Conservation (phyloP, 306 rosid genomes). For the Vachellia collinsii region DNA sequence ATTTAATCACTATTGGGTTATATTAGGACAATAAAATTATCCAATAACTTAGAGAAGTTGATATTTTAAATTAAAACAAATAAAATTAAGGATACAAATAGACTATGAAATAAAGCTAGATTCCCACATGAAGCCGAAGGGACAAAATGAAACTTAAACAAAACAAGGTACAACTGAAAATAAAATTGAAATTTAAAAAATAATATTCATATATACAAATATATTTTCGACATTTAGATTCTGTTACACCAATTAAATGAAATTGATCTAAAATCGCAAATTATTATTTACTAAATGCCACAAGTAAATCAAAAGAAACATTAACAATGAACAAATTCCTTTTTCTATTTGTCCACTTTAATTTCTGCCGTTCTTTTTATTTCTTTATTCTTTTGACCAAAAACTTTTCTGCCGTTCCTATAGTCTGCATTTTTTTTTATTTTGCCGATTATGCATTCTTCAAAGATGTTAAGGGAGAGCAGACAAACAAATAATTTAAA, state of each 20-base stretch:
- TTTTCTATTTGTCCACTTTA: not conserved
- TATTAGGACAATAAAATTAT: no score
- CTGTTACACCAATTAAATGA: no score
- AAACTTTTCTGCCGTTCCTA: not conserved
- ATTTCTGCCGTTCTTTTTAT: not conserved
- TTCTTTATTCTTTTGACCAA: not conserved
- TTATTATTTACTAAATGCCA: not conserved
- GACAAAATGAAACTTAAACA: not conserved
- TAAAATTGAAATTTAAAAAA: not conserved
- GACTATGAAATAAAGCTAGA: no score
- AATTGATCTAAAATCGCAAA: not conserved
- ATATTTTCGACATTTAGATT: not conserved
- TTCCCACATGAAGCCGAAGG: not conserved
- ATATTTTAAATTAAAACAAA: no score
- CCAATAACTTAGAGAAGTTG: not conserved
- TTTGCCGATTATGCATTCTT: not conserved
- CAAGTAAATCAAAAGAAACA: not conserved
- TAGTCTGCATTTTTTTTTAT: not conserved
- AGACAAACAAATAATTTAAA: not conserved
- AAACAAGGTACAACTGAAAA: not conserved
- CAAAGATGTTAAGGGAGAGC: not conserved
- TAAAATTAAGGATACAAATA: not conserved
- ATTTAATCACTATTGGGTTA: no score
- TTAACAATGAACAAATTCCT: not conserved
- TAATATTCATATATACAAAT: not conserved